Evolutionary conservation across 2,329 filamentous ascomycete species (phyloP), one percentile per base, ranked within the genome.

Genomic region (Pseudogymnoascus sp.): DNA sequence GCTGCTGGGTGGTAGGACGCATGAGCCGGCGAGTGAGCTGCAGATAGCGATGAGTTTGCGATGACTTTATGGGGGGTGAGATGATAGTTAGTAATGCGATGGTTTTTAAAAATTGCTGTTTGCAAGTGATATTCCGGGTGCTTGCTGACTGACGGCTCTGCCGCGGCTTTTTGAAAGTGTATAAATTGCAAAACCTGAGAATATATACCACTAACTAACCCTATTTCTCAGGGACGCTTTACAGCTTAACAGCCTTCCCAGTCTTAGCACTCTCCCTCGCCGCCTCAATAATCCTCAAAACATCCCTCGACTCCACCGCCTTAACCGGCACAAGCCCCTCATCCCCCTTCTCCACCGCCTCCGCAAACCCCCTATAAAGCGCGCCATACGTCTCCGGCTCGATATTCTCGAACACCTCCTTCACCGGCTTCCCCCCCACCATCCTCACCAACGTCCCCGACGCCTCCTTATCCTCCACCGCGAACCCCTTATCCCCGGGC

Each of bases 351-450:
- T 72, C 71, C 59, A 86, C 71, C 38, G 83, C 82, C 45, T 78
- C 76, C 2, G 78, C 81, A 63, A 86, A 76, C 61, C 76, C 74
- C 28, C 76, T 74, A 74, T 93, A 93, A 66, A 90, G 88, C 68
- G 83, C 81, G 21, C 78, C 78, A 73, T 91, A 95, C 2, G 88
- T 92, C 64, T 80, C 74, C 0, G 88, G 86, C 71, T 85, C 77
- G 2, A 88, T 77, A 2, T 86, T 88, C 1, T 84, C 83, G 43
- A 80, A 79, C 1, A 77, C 72, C 61, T 79, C 76, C 62, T 80
- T 80, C 61, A 76, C 77, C 2, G 83, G 75, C 64, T 78, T 78
- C 11, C 82, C 79, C 2, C 74, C 77, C 7, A 79, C 77, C 1
- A 87, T 73, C 4, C 83, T 77, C 6, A 84, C 83, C 65, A 92